Base-by-base conservation (phyloP, 1,284 basidiomycete genomes). In the Afroboletus lepidellus region DNA sequence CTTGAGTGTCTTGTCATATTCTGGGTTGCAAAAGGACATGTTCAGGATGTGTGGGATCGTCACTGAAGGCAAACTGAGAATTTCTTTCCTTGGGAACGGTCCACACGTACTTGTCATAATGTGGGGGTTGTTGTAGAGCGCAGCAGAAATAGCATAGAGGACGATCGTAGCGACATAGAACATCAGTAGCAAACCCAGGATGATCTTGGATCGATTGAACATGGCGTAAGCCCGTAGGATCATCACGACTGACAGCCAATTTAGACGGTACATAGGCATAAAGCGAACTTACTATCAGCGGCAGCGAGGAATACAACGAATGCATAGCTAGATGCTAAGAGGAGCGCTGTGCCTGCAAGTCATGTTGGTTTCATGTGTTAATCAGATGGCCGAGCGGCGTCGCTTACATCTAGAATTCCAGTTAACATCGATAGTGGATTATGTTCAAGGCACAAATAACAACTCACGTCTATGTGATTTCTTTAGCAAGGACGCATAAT, bases 241-340 rank as follows among this genome's bases (percentile, higher is more conserved):
- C 34, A 37, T 24, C 32, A 64, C 49, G 11, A 60, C 63, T 62
- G 32, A n/a, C 43, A 9, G 9, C 27, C 27, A 33, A 50, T 25
- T n/a, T 5, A n/a, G 1, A 38, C 9, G 3, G 6, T 13, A 24
- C 5, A 34, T 16, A 27, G 32, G 20, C 6, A 5, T 3, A 43
- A 16, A 11, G 3, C 3, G 2, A 27, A 66, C 61, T 55, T 36
- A 63, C 64, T 34, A n/a, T 62, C 57, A 1, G 60, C 47, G 13
- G 54, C 53, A 36, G 53, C 53, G 24, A 66, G 56, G 25, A 59
- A 62, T 33, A 62, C 2, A 11, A 41, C 13, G 27, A 60, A 66
- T 18, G 11, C 37, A 24, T 39, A 51, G 3, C 9, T 3, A 4
- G 7, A 11, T 24, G 37, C 3, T 8, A 60, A 12, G 16, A 48